Base-by-base conservation (phyloP, 768 basidiomycete genomes). In the Cantharellus cinnabarinus region DNA sequence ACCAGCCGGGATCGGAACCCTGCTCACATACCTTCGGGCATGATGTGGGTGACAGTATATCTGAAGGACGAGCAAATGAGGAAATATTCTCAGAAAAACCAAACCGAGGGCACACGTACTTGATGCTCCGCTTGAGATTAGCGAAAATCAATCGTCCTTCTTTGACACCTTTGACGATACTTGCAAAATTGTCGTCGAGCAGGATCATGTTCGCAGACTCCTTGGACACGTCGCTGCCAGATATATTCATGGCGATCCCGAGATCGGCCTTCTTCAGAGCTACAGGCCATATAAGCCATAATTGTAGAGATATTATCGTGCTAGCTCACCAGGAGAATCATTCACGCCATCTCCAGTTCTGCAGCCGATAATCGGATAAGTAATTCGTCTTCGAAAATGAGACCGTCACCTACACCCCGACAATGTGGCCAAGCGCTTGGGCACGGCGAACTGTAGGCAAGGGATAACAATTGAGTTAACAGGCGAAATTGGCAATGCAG, bases 171-270 rank as follows among this genome's bases (percentile, higher is more conserved):
- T 59, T 81, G 59, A 83, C 80, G 54, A 79, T 81, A 1, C 80
- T 82, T 3, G 82, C 80, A 64, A 83, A 83, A 64, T 83, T 83
- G 66, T 83, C 82, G 61, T 83, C 80, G 3, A 82, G 73, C 10
- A 83, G 71, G 64, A 84, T 81, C 80, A 84, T 82, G 66, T 84
- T 79, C 2, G 82, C 81, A 2, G 82, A 81, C 67, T 83, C 81
- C 65, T 84, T 83, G 1, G 81, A 82, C 5, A 83, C 81, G 62
- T 83, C 82, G 3, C 81, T 82, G 41, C 81, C 82, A 35, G 81
- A 82, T 41, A 82, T 79, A 64, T 82, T 82, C 81, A 84, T 84
- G 0, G 42, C n/a, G 41, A 3, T 7, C 37, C 41, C 53, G 2
- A 58, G 58, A 41, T 54, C 59, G 59, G 70, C 73, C 70, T 79